Base-by-base conservation (phyloP, 148 eudicot species). In the Nepenthes mirabilis region DNA sequence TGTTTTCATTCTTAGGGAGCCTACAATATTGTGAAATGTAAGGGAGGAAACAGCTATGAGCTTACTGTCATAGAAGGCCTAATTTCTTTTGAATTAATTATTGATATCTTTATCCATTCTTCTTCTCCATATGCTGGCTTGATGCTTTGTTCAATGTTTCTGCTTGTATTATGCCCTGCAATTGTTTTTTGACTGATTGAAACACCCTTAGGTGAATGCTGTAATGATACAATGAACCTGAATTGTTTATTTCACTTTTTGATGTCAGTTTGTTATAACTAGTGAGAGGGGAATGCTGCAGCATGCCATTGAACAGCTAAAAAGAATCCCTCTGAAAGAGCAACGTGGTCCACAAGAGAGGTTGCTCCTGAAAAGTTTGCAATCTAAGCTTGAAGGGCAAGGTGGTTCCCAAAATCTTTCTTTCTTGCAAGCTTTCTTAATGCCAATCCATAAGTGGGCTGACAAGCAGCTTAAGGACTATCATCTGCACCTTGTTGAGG, bases 261-360 rank as follows among this genome's bases (percentile, higher is more conserved):
- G 63, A 33, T 64, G 14, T 60, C 79, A 89, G 99, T 94, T 85
- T 76, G 97, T 84, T 67, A 76, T 82, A 64, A 89, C 97, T 54
- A 77, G 87, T 55, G 99, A 89, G 67, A 81, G 79, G 83, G 88
- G 77, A 61, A 76, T 94, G 65, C 75, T 94, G 80, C 82, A 74
- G 60, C 85, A 74, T 70, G 90, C 91, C 59, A 94, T 94, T 50
- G 90, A 84, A 52, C 95, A 86, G 71, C 68, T 94, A 63, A 89
- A 78, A 63, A 94, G 64, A 78, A 85, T 94, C 70, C 90, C 97
- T 36, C 47, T 89, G 56, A 89, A 94, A 80, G 99, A 94, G 74
- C 90, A 89, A 66, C 83, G 95, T 67, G 97, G 99, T 57, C 90
- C 85, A 57, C 97, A 94, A 71, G 99, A 94, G 73, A 86, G 90